Percentiles rank a stretch among this genome's conserved stretches.
Evolutionary conservation across 2,329 filamentous ascomycete genomes (phyloP).

Genomic region (Verticillium zaregamsianum): DNA sequence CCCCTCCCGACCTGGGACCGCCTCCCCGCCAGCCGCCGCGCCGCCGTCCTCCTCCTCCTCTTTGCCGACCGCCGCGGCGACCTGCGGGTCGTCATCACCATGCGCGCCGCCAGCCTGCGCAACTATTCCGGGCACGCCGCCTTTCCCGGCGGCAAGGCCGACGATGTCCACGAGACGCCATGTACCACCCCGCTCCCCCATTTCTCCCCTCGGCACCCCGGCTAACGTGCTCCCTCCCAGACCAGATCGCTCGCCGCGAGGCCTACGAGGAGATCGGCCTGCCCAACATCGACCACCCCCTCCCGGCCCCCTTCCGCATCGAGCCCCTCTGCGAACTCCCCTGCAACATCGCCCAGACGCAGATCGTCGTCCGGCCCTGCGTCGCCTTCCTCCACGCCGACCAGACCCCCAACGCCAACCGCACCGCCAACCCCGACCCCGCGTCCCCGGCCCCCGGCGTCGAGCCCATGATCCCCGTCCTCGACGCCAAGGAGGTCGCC

Average conservation of each 20-base stretch:
- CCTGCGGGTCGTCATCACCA: slow-evolving; percentile 66
- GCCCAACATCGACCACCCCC: slow-evolving; percentile 61
- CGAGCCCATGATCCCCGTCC: slow-evolving; percentile 68
- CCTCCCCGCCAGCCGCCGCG: slow-evolving; percentile 62
- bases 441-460: slow-evolving; percentile 45
- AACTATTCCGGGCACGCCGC: slow-evolving; percentile 83
- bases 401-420: slow-evolving; percentile 5
- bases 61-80: slow-evolving; percentile 82
- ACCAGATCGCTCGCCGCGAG: slow-evolving; percentile 83
- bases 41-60: slow-evolving; percentile 82
- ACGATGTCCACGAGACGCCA: slow-evolving; percentile 52
- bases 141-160: slow-evolving; percentile 74
- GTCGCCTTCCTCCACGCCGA: slow-evolving; percentile 72
- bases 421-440: slow-evolving; percentile 10
- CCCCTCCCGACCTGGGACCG: slow-evolving; percentile 58
- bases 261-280: slow-evolving; percentile 92
- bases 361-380: slow-evolving; percentile 70
- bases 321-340: slow-evolving; percentile 87
- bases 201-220: neutral
- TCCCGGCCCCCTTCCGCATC: slow-evolving; percentile 75
- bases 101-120: slow-evolving; percentile 59
- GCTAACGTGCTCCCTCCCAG: slow-evolving; percentile 33
- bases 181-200: slow-evolving; percentile 34
- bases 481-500: slow-evolving; percentile 88
- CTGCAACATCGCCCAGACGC: slow-evolving; percentile 67